phyloP scores from a whole-genome alignment of 108 stramenopile species.

The Chaetoceros tenuissimus region DNA sequence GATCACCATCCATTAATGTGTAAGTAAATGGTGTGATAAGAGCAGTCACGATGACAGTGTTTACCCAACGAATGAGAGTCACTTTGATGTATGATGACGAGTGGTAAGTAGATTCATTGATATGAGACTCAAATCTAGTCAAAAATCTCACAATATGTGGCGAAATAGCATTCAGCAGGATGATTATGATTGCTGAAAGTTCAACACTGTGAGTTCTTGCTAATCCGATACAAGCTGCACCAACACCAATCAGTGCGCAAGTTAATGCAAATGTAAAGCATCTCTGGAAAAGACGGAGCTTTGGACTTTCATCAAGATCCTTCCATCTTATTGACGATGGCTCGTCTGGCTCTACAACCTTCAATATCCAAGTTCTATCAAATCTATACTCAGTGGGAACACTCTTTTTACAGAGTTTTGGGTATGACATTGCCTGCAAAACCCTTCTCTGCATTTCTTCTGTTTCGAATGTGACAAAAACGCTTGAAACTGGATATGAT shows the following conservation, averaged over 20 bases:
- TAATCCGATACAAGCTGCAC: background rate
- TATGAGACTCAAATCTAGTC: slow-evolving; percentile 11
- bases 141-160: background rate
- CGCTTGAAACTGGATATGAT: slow-evolving; percentile 4
- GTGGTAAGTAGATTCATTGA: slow-evolving; percentile 10
- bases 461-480: slow-evolving; percentile 10
- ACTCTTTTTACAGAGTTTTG: no score
- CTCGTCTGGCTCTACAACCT: slow-evolving; percentile 20
- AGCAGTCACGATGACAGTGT: slow-evolving; percentile 14
- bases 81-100: slow-evolving; percentile 17
- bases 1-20: slow-evolving; percentile 5
- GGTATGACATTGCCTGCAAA: background rate
- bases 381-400: background rate
- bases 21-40: slow-evolving; percentile 14
- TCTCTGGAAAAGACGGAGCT: background rate
- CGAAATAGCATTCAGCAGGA: slow-evolving; percentile 1
- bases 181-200: slow-evolving; percentile 6
- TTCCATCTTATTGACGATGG: slow-evolving; percentile 47
- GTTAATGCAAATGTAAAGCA: background rate
- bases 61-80: slow-evolving; percentile 12
- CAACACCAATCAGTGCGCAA: slow-evolving; percentile 1
- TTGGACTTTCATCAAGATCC: slow-evolving; percentile 33
- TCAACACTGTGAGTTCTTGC: background rate
- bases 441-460: background rate
- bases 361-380: slow-evolving; percentile 2